Conservation (phyloP, 495 filamentous ascomycete species). For the Penicillium argentinense region DNA sequence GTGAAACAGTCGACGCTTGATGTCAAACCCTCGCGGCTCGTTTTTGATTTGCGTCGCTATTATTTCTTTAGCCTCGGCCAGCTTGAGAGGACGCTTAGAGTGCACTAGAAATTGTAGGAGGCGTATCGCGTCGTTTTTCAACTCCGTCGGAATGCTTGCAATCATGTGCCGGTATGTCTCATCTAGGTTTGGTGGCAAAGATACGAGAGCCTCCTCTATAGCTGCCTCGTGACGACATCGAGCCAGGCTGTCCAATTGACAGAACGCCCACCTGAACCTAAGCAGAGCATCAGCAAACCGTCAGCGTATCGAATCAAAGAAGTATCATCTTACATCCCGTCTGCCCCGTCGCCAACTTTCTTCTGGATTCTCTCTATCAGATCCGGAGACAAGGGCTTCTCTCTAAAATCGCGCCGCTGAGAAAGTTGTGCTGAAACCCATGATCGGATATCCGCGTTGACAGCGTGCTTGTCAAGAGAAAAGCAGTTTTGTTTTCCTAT, state of each 20-base stretch:
- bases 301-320: not conserved
- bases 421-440: slow-evolving; percentile 24
- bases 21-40: slow-evolving; percentile 8
- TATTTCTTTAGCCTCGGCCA: slow-evolving; percentile 20
- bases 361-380: slow-evolving; percentile 18
- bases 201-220: too few relatives aligned
- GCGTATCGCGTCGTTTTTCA: too few relatives aligned
- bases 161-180: slow-evolving; percentile 41
- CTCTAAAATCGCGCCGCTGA: slow-evolving; percentile 22
- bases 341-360: slow-evolving; percentile 24
- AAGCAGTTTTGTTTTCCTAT: slow-evolving; percentile 19
- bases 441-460: slow-evolving; percentile 27
- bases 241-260: not conserved
- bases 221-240: too few relatives aligned
- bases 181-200: slow-evolving; percentile 34
- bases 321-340: slow-evolving; percentile 34
- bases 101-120: slow-evolving; percentile 17
- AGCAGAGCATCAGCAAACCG: too few relatives aligned
- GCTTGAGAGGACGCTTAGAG: slow-evolving; percentile 17
- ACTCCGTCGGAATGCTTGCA: slow-evolving; percentile 20
- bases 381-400: slow-evolving; percentile 15
- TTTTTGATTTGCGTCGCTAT: slow-evolving; percentile 18
- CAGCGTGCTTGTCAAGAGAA: slow-evolving; percentile 13
- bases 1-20: slow-evolving; percentile 19
- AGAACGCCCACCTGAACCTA: not conserved